A percentile compares a stretch with the other conserved stretches of the same genome.
phyloP scores from a whole-genome alignment of 306 rosid species.

The Delonix regia region DNA sequence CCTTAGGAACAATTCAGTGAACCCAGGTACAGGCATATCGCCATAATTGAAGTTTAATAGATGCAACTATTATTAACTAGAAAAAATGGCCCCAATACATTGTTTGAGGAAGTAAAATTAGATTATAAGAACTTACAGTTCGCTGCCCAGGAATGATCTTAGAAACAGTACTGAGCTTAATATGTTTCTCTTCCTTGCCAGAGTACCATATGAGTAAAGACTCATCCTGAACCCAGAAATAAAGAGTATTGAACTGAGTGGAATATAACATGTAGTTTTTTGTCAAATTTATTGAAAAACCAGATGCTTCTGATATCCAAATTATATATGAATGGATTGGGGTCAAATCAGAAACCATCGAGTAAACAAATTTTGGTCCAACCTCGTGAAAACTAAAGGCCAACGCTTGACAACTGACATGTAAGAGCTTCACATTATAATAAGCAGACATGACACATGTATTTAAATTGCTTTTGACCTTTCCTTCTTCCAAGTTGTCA shows the following conservation, averaged over 20 bases:
- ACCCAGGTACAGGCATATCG: conserved; percentile 20
- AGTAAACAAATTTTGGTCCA: conserved; percentile 8
- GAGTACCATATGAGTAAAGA: conserved; percentile 84
- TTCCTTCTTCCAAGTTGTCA: conserved; percentile 14
- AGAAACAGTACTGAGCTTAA: conserved; percentile 75
- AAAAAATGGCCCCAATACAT: conserved; percentile 9
- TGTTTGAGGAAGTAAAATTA: conserved; percentile 7
- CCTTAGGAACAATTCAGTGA: conserved; percentile 14
- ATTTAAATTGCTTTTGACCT: conserved; percentile 19
- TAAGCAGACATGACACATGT: conserved; percentile 6
- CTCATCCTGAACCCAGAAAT: conserved; percentile 68
- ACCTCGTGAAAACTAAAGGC: conserved; percentile 19
- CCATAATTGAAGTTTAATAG: not conserved
- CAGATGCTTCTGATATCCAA: conserved; percentile 12
- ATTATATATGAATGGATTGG: conserved; percentile 1
- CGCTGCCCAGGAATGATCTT: conserved; percentile 94
- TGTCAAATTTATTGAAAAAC: conserved; percentile 20
- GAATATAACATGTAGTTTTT: conserved; percentile 27
- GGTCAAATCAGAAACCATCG: conserved; percentile 33
- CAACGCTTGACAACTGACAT: not conserved
- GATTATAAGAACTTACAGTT: conserved; percentile 71
- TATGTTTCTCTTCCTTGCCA: conserved; percentile 80
- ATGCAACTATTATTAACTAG: conserved; percentile 28
- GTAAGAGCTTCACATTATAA: conserved; percentile 4
- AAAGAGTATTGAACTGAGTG: conserved; percentile 37